A percentile compares a stretch with the other conserved stretches of the same genome.
phyloP scores from a whole-genome alignment of 2,329 filamentous ascomycete species.

The Botrytis paeoniae region DNA sequence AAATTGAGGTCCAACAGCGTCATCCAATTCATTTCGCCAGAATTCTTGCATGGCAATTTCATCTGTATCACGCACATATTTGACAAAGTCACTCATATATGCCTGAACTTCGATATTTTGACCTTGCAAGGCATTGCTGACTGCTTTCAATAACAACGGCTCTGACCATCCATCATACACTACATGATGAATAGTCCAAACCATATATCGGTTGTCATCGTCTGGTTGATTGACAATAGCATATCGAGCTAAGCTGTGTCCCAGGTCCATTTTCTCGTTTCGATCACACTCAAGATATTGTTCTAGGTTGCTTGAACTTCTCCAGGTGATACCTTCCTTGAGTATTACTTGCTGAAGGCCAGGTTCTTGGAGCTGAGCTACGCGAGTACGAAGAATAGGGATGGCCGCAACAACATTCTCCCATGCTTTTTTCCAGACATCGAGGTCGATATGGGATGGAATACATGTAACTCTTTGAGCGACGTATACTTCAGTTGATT shows the following conservation, averaged over 20 bases:
- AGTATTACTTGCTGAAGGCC: constrained; percentile 32
- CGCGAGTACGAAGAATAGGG: constrained; percentile 39
- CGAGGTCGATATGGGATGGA: constrained; percentile 27
- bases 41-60: constrained; percentile 39
- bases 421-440: constrained; percentile 36
- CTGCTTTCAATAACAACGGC: constrained; percentile 35
- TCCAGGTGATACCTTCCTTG: constrained; percentile 28
- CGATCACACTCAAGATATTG: constrained; percentile 28
- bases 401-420: constrained; percentile 31
- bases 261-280: constrained; percentile 33
- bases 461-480: constrained; percentile 23
- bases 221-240: constrained; percentile 25
- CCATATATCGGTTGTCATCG: constrained; percentile 41
- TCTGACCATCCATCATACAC: constrained; percentile 56
- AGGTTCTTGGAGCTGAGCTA: constrained; percentile 36
- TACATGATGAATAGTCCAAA: constrained; percentile 55
- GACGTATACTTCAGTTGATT: constrained; percentile 12
- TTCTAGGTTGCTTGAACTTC: constrained; percentile 26
- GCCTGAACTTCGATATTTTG: constrained; percentile 31
- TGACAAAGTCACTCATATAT: constrained; percentile 48
- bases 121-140: constrained; percentile 29
- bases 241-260: constrained; percentile 28
- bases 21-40: constrained; percentile 47
- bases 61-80: constrained; percentile 45
- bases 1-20: constrained; percentile 48